These are phyloP conservation scores for Pseudocercospora crystallina DNA, from an alignment of 2,329 filamentous ascomycete genomes.

Conservation along the genomic window DNA sequence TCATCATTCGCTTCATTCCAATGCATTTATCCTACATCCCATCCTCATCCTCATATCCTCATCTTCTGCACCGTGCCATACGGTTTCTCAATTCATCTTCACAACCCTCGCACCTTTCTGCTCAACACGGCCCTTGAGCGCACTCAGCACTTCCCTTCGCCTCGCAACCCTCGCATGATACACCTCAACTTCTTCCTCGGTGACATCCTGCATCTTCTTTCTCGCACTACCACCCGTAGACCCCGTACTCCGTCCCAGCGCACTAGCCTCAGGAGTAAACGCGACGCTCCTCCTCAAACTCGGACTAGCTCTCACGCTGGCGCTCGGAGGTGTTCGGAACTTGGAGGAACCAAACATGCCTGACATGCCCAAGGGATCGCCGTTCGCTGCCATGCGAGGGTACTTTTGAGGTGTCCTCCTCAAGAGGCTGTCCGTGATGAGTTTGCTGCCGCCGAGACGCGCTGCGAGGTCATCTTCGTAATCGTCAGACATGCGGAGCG, in stretches of 20 bases:
- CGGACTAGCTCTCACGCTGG: conserved; percentile 6
- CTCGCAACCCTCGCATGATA: conserved; percentile 35
- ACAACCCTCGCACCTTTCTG: conserved; percentile 25
- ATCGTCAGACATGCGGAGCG: conserved; percentile 31
- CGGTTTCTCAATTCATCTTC: background rate
- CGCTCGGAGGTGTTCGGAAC: conserved; percentile 31
- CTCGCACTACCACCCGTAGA: conserved; percentile 32
- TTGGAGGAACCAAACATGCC: conserved; percentile 34
- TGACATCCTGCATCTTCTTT: conserved; percentile 42
- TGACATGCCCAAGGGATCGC: conserved; percentile 37
- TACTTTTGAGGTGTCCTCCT: conserved; percentile 38
- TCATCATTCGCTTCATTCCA: too few relatives aligned
- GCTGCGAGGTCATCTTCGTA: conserved; percentile 37
- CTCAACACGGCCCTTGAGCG: conserved; percentile 39
- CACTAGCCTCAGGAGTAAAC: conserved; percentile 26
- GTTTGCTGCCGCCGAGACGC: conserved; percentile 28
- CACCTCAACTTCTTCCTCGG: conserved; percentile 41
- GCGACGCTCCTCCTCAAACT: conserved; percentile 32
- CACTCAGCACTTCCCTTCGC: conserved; percentile 41
- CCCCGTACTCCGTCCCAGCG: conserved; percentile 27
- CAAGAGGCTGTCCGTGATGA: conserved; percentile 32
- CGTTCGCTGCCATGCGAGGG: conserved; percentile 30
- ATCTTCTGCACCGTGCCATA: too few relatives aligned
- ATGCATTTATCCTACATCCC: too few relatives aligned
- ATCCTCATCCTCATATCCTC: too few relatives aligned